Conservation (phyloP, 108 stramenopile genomes). For the Parietichytrium sp. region DNA sequence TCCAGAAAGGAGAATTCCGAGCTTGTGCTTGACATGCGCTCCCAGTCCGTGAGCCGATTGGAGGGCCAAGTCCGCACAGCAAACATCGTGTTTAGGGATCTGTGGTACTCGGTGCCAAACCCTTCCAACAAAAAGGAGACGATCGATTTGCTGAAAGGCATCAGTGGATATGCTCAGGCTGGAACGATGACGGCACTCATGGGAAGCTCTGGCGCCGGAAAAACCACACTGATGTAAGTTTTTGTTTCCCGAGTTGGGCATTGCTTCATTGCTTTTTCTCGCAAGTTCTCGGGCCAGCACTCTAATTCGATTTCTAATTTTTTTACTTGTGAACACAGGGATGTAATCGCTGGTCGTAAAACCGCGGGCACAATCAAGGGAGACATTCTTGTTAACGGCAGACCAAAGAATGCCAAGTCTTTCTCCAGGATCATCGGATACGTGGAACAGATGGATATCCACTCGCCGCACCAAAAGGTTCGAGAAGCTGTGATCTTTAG, state of each 20-base stretch:
- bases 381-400: conserved; percentile 65
- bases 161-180: conserved; percentile 35
- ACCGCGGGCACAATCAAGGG: conserved; percentile 65
- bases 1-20: not conserved
- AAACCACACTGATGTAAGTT: conserved; percentile 69
- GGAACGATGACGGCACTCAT: conserved; percentile 50
- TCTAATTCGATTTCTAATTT: too few species aligned
- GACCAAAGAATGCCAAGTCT: conserved; percentile 44
- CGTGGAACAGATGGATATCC: conserved; percentile 70
- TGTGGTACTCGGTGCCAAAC: not conserved
- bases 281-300: too few species aligned
- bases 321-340: too few species aligned
- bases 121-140: not conserved
- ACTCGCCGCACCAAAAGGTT: conserved; percentile 65
- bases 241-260: too few species aligned
- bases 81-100: not conserved
- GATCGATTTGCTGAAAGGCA: conserved; percentile 34
- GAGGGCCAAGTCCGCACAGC: not conserved
- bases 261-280: too few species aligned
- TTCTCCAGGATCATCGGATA: conserved; percentile 54
- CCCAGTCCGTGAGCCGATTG: not conserved
- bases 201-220: conserved; percentile 60
- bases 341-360: conserved; percentile 67
- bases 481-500: conserved; percentile 65
- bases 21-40: not conserved